Base-by-base conservation (phyloP, 176 grass and related monocot species). In the Carex scoparia region DNA sequence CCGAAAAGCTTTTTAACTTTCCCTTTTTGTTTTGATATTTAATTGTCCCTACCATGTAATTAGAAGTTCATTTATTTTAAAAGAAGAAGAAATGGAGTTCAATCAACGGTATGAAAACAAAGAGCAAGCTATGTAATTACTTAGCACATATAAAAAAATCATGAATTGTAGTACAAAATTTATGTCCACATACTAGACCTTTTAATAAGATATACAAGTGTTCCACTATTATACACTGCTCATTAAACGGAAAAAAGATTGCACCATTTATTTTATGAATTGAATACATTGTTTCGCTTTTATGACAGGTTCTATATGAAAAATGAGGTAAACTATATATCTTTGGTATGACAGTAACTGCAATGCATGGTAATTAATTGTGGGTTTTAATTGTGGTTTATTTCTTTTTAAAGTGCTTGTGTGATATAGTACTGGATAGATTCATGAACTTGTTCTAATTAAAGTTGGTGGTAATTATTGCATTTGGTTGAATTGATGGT, bases 401-500 rank as follows among this genome's bases (percentile, higher is more conserved):
- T 64, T 83, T 32, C 6, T 63, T 46, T n/a, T 56, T 63, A 69
- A 67, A 49, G 33, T 35, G 28, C 13, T 83, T 53, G 64, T 69
- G 61, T 46, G 42, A 73, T 5, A 35, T 35, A 2, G 2, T 35
- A 73, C 68, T 71, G 61, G 42, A 66, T 83, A 65, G 14, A 65
- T 1, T 83, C 79, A 42, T 40, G 61, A 66, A 55, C 61, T 83
- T 49, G 81, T 83, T 78, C 13, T 28, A 78, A 46, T 42, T 46
- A 46, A 56, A 58, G 74, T 78, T 78, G 81, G 37, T 51, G 48
- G 81, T 31, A 83, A 28, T 83, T 54, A 83, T 53, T 83, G 81
- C 46, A 83, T 83, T 83, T 66, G 81, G 81, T 83, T 83, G 81
- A 83, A 66, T 53, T 66, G 64, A 66, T 81, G 61, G 81, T 65